Evolutionary conservation across 1,139 yeast species (phyloP).

Genomic region (Candida buenavistaensis): DNA sequence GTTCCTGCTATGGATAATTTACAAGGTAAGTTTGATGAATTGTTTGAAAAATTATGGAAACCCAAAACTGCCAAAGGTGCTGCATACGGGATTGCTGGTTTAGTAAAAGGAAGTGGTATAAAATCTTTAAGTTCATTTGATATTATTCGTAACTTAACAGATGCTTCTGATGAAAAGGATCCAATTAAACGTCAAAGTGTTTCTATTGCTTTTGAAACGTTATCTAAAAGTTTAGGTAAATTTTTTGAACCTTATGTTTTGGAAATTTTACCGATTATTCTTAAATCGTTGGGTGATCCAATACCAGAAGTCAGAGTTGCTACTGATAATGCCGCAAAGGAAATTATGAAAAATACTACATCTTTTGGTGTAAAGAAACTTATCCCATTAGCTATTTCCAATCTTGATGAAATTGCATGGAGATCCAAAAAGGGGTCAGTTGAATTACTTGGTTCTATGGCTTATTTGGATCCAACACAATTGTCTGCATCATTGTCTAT

Average conservation of each 20-base stretch:
- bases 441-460: slow-evolving; percentile 95
- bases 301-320: slow-evolving; percentile 86
- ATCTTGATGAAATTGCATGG: slow-evolving; percentile 91
- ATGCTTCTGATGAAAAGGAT: slow-evolving; percentile 86
- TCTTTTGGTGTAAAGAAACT: slow-evolving; percentile 88
- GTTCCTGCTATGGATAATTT: slow-evolving; percentile 58
- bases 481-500: slow-evolving; percentile 84
- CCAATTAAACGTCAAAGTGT: slow-evolving; percentile 82
- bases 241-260: slow-evolving; percentile 92
- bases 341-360: slow-evolving; percentile 88
- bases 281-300: slow-evolving; percentile 82
- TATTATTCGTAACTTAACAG: slow-evolving; percentile 71
- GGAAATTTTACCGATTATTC: slow-evolving; percentile 78
- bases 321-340: slow-evolving; percentile 82
- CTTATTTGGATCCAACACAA: slow-evolving; percentile 93
- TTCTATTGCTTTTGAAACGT: slow-evolving; percentile 80
- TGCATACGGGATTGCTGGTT: slow-evolving; percentile 93
- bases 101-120: slow-evolving; percentile 88
- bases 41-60: slow-evolving; percentile 60
- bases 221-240: slow-evolving; percentile 72
- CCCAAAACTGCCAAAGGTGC: slow-evolving; percentile 67
- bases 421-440: slow-evolving; percentile 97
- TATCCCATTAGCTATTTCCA: slow-evolving; percentile 86
- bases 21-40: slow-evolving; percentile 52
- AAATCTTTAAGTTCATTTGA: slow-evolving; percentile 73